Base-by-base conservation (phyloP, 2,329 filamentous ascomycete genomes). In the Cladosporium cucumerinum region DNA sequence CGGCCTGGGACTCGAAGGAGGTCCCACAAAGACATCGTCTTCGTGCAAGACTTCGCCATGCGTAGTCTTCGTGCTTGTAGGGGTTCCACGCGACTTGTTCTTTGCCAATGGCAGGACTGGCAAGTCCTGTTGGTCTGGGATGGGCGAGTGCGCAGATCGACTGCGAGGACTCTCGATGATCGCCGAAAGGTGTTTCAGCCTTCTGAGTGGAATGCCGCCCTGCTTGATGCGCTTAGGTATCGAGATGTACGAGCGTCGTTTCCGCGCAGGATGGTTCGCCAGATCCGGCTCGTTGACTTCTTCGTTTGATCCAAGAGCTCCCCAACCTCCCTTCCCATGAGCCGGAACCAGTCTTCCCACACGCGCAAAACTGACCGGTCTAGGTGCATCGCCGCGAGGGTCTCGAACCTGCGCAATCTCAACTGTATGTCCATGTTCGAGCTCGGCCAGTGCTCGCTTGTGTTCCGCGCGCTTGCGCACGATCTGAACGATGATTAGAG, bases 141-240 rank as follows among this genome's bases (percentile, higher is more conserved):
- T 60, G 4, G 74, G 71, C 39, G 68, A 68, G 54, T 65, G 63
- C 21, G 63, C 66, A 25, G 52, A 58, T 18, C 67, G 66, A 36
- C 69, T 71, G 43, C 70, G 65, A 70, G 77, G 77, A 60, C 77
- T 78, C 57, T 81, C 78, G 16, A 78, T 73, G 4, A 81, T 80
- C 7, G 78, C 73, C 2, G 75, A 77, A 7, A 77, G 70, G 61
- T 73, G 71, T 66, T 73, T 74, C 32, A 71, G 66, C 36, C 63
- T 61, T 67, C 67, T 70, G 12, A 73, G 43, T n/a, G 61, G 68
- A 39, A 71, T 66, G 2, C 66, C 68, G 21, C 55, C 48, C 49
- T 69, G 65, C 49, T 68, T 68, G 36, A 71, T 59, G 16, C 65
- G 62, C 58, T 70, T 73, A 12, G 73, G 69, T n/a, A 73, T 43